These are phyloP conservation scores for Caloboletus inedulis DNA, from an alignment of 1,284 basidiomycete genomes.

Conservation along the genomic window DNA sequence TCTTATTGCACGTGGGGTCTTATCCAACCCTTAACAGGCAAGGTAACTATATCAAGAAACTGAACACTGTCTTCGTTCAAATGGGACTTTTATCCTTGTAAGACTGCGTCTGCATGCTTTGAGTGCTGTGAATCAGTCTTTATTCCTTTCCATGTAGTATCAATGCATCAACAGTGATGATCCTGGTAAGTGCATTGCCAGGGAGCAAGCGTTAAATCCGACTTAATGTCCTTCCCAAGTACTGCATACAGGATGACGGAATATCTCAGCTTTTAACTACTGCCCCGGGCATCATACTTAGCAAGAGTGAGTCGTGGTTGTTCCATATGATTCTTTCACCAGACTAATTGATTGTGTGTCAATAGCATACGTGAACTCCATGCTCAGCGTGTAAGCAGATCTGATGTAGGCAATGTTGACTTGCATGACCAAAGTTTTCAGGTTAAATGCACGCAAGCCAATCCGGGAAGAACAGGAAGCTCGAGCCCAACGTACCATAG, in stretches of 20 bases:
- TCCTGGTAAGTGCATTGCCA: slow-evolving; percentile 11
- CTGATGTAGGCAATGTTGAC: background rate
- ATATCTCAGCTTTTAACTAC: slow-evolving; percentile 2
- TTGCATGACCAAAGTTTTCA: slow-evolving; percentile 3
- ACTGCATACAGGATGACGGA: slow-evolving; percentile 6
- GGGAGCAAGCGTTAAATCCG: background rate
- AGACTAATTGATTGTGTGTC: background rate
- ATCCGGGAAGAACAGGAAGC: slow-evolving; percentile 16
- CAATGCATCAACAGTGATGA: slow-evolving; percentile 7
- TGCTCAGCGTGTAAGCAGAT: slow-evolving; percentile 22
- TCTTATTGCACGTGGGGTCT: background rate
- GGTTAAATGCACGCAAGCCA: slow-evolving; percentile 16
- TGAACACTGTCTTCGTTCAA: slow-evolving; percentile 23
- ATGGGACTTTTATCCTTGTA: slow-evolving; percentile 28
- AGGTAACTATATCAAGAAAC: slow-evolving; percentile 11
- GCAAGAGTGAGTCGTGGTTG: slow-evolving; percentile 15
- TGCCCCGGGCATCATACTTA: slow-evolving; percentile 10
- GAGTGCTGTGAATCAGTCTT: background rate
- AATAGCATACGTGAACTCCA: slow-evolving; percentile 28
- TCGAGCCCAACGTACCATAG: slow-evolving; percentile 1
- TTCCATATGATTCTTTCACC: background rate
- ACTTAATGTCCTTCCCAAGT: slow-evolving; percentile 12
- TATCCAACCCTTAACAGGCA: background rate
- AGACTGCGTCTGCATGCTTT: background rate
- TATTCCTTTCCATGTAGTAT: slow-evolving; percentile 12